Conservation (phyloP, 192 early-diverging fungal species). For the Coemansia sp. region DNA sequence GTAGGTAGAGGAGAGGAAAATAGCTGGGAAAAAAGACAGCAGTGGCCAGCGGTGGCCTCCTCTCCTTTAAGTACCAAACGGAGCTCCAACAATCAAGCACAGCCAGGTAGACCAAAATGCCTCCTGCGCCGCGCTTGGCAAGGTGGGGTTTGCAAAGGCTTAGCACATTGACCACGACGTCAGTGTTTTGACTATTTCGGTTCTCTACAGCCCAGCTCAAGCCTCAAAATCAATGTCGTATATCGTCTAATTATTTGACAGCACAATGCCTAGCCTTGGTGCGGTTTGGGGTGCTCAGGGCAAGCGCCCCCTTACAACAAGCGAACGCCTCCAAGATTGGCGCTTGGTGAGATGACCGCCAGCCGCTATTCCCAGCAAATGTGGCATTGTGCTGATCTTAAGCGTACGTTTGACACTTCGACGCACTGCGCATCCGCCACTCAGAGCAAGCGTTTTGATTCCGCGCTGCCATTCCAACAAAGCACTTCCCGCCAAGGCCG, state of each 20-base stretch:
- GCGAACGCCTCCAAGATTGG: not conserved
- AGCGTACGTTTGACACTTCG: not conserved
- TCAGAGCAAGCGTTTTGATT: not conserved
- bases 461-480: not conserved
- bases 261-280: not conserved
- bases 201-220: not conserved
- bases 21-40: not conserved
- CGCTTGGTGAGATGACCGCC: not conserved
- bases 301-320: not conserved
- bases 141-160: slow-evolving; percentile 1
- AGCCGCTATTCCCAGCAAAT: slow-evolving; percentile 3
- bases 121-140: not conserved
- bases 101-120: not conserved
- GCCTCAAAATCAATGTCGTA: slow-evolving; percentile 4
- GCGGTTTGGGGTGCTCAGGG: slow-evolving; percentile 2
- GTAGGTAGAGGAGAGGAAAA: not conserved
- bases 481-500: not conserved
- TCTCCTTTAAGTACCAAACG: not conserved
- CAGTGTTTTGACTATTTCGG: not conserved
- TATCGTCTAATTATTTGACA: slow-evolving; percentile 3
- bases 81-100: not conserved
- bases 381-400: not conserved
- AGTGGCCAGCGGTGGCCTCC: not conserved
- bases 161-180: not conserved
- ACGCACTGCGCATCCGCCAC: not conserved